phyloP scores from a whole-genome alignment of 2,329 filamentous ascomycete species.

The Ampelomyces quisqualis region DNA sequence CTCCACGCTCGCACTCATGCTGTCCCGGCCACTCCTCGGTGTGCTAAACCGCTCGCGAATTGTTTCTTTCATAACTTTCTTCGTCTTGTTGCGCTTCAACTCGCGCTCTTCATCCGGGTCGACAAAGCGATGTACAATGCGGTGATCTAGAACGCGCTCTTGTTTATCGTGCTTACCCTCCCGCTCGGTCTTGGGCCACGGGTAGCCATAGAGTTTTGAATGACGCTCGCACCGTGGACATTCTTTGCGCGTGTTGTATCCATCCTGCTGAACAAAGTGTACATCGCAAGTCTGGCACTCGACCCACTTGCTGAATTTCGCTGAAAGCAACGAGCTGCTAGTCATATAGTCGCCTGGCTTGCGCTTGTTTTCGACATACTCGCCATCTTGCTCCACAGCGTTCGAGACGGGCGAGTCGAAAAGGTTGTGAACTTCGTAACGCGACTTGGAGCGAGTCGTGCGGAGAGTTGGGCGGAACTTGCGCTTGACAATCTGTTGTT shows the following conservation, averaged over 20 bases:
- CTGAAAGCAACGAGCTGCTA: constrained; percentile 71
- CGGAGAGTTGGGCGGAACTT: constrained; percentile 33
- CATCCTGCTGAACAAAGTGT: constrained; percentile 84
- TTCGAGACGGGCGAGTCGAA: constrained; percentile 34
- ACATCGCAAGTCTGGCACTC: constrained; percentile 80
- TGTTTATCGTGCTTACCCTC: constrained; percentile 71
- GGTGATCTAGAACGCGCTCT: constrained; percentile 73
- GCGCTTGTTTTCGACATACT: constrained; percentile 32
- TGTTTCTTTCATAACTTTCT: constrained; percentile 24
- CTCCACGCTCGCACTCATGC: constrained; percentile 27
- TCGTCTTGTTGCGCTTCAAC: constrained; percentile 34
- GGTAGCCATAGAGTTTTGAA: constrained; percentile 90
- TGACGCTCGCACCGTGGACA: constrained; percentile 94
- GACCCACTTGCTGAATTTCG: constrained; percentile 80
- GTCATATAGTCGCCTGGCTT: constrained; percentile 67
- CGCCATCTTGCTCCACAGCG: constrained; percentile 21
- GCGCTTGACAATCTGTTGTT: constrained; percentile 40
- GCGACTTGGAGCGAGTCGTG: constrained; percentile 41
- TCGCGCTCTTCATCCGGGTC: constrained; percentile 63
- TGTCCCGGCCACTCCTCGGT: constrained; percentile 29
- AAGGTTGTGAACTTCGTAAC: constrained; percentile 28
- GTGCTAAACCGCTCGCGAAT: constrained; percentile 32
- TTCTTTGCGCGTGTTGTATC: constrained; percentile 77
- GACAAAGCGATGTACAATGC: constrained; percentile 83
- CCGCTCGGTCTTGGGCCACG: constrained; percentile 93